These are phyloP conservation scores for Trifolium subterraneum DNA, from an alignment of 306 rosid species.

Conservation along the genomic window DNA sequence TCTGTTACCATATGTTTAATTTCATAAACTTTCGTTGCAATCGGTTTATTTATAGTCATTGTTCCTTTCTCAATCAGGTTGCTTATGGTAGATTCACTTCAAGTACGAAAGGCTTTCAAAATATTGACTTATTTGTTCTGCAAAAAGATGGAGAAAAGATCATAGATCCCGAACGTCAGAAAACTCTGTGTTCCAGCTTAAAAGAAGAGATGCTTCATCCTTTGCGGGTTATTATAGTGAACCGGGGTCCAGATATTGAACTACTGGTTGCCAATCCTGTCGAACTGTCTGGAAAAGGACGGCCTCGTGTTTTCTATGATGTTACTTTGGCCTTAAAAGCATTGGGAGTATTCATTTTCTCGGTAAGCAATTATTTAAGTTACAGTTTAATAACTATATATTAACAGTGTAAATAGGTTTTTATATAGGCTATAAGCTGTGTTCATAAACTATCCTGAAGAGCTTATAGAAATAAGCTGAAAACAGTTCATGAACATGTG, in stretches of 20 bases:
- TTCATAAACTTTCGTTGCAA: not conserved
- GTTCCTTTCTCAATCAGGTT: slow-evolving; percentile 51
- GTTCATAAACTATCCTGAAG: no score
- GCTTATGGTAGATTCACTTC: slow-evolving; percentile 75
- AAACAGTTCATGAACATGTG: not conserved
- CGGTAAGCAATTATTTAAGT: slow-evolving; percentile 49
- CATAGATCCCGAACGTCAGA: slow-evolving; percentile 70
- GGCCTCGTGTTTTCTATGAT: slow-evolving; percentile 90
- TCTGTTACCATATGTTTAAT: slow-evolving; percentile 6
- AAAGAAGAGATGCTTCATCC: slow-evolving; percentile 80
- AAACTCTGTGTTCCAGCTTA: slow-evolving; percentile 63
- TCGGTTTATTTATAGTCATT: not conserved
- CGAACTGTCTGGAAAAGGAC: slow-evolving; percentile 77
- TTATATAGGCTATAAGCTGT: no score
- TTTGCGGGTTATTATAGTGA: slow-evolving; percentile 66
- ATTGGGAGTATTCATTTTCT: slow-evolving; percentile 70
- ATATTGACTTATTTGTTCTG: slow-evolving; percentile 72
- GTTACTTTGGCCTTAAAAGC: slow-evolving; percentile 74
- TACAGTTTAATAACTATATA: slow-evolving; percentile 10
- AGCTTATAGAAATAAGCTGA: no score
- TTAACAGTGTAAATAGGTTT: not conserved
- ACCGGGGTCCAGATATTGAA: slow-evolving; percentile 84
- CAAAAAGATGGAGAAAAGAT: slow-evolving; percentile 71
- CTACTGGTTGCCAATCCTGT: slow-evolving; percentile 89
- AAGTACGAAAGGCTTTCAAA: slow-evolving; percentile 59